phyloP scores from a whole-genome alignment of 164 flowering plant species.

The Sedum album region DNA sequence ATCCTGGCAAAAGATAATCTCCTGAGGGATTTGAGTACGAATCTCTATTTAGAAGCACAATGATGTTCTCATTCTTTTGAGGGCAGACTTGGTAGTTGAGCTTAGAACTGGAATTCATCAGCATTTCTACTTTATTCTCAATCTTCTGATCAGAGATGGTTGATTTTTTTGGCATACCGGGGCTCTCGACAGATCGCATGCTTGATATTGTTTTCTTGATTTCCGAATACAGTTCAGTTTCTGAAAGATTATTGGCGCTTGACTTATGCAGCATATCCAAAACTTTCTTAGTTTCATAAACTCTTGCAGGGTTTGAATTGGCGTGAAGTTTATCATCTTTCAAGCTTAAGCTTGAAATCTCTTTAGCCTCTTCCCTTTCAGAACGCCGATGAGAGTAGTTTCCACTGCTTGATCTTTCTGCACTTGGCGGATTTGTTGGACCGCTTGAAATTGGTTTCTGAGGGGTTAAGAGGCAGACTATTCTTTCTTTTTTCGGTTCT shows the following conservation, averaged over 20 bases:
- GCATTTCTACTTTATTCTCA: slow-evolving; percentile 12
- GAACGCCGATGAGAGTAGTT: slow-evolving; percentile 5
- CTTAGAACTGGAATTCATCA: slow-evolving; percentile 13
- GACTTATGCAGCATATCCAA: slow-evolving; percentile 15
- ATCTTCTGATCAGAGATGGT: slow-evolving; percentile 15
- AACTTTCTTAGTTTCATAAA: slow-evolving; percentile 17
- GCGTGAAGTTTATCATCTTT: not conserved
- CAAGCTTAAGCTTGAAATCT: not conserved
- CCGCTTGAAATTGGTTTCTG: slow-evolving; percentile 13
- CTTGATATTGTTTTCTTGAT: slow-evolving; percentile 1
- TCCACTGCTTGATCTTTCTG: not conserved
- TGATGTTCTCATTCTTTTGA: slow-evolving; percentile 24
- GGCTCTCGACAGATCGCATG: slow-evolving; percentile 12
- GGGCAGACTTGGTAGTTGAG: slow-evolving; percentile 17
- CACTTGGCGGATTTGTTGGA: slow-evolving; percentile 9
- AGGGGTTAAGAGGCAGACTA: slow-evolving; percentile 12
- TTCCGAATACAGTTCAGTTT: slow-evolving; percentile 7
- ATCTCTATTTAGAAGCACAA: slow-evolving; percentile 36
- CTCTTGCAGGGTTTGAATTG: slow-evolving; percentile 13
- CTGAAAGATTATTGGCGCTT: not conserved
- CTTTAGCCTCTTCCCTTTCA: not conserved
- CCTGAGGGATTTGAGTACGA: slow-evolving; percentile 15
- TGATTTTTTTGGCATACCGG: slow-evolving; percentile 16
- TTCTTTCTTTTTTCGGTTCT: slow-evolving; percentile 13
- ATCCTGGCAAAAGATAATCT: slow-evolving; percentile 21